phyloP scores from a whole-genome alignment of 768 basidiomycete genomes.

The Panus rudis region DNA sequence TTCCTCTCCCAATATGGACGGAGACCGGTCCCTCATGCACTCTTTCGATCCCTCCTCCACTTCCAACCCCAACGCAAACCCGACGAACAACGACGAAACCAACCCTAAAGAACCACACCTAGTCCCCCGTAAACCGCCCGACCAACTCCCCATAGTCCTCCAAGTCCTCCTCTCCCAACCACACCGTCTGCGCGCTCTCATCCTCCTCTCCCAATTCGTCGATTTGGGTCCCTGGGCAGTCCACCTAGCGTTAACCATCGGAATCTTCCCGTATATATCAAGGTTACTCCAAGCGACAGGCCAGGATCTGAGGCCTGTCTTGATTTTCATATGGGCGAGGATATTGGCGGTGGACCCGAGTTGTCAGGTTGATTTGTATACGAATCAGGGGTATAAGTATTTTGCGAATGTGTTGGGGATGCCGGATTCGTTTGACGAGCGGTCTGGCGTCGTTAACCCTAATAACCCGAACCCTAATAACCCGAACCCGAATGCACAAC shows the following conservation, averaged over 20 bases:
- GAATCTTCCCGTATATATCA: conserved; percentile 97
- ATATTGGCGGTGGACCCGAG: conserved; percentile 94
- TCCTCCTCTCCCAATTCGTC: conserved; percentile 93
- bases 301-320: conserved; percentile 89
- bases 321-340: conserved; percentile 98
- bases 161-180: conserved; percentile 96
- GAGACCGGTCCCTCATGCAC: too few species aligned
- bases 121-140: conserved; percentile 87
- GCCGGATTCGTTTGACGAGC: conserved; percentile 54
- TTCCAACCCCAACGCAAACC: conserved; percentile 2
- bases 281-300: conserved; percentile 94
- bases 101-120: conserved; percentile 33
- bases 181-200: conserved; percentile 90
- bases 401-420: conserved; percentile 73
- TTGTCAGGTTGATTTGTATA: conserved; percentile 85
- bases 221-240: conserved; percentile 99
- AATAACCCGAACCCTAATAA: too few species aligned
- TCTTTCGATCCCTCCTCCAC: conserved; percentile 2
- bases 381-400: conserved; percentile 78
- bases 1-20: conserved; percentile 15
- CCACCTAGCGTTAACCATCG: conserved; percentile 89
- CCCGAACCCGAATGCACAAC: too few species aligned
- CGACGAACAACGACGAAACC: conserved; percentile 6
- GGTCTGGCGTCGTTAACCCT: too few species aligned
- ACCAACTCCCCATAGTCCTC: conserved; percentile 94